A percentile compares a stretch with the other conserved stretches of the same genome.
Evolutionary conservation across 768 basidiomycete species (phyloP).

Genomic region (Lentinus brumalis): DNA sequence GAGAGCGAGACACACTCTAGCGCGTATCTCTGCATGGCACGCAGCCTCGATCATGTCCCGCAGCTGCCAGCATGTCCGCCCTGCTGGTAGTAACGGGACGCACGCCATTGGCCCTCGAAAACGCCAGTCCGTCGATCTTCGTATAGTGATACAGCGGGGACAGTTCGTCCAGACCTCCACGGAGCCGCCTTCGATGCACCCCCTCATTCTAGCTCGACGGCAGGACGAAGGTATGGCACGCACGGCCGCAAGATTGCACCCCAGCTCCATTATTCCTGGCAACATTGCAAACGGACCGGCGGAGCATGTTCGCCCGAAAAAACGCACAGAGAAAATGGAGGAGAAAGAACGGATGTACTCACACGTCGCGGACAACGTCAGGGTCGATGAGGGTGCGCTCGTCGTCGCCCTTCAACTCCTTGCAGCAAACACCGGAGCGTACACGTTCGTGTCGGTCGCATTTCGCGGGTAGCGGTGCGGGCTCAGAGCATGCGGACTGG

Average conservation of each 20-base stretch:
- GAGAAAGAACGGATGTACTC: slow-evolving; percentile 32
- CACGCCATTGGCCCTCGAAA: neutral
- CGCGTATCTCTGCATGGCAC: neutral
- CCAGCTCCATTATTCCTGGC: neutral
- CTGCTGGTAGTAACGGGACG: neutral
- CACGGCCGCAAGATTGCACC: neutral
- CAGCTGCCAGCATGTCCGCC: too few species aligned
- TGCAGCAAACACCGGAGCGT: slow-evolving; percentile 77
- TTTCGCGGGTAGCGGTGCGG: slow-evolving; percentile 53
- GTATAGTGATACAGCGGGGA: neutral
- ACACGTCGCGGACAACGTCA: slow-evolving; percentile 87
- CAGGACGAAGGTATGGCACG: neutral
- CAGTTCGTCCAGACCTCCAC: neutral
- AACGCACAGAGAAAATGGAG: neutral
- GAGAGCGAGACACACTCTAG: neutral
- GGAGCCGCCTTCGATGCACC: neutral
- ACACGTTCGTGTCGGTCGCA: slow-evolving; percentile 56
- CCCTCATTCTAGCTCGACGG: too few species aligned
- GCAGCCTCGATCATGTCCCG: neutral
- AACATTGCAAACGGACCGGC: neutral
- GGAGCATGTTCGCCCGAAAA: neutral
- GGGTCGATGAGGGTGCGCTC: slow-evolving; percentile 84
- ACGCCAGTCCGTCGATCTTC: neutral
- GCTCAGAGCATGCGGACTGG: slow-evolving; percentile 37
- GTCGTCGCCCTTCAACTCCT: slow-evolving; percentile 79